Conservation (phyloP, 371 early-diverging fungal species). For the Actinomortierella ambigua region DNA sequence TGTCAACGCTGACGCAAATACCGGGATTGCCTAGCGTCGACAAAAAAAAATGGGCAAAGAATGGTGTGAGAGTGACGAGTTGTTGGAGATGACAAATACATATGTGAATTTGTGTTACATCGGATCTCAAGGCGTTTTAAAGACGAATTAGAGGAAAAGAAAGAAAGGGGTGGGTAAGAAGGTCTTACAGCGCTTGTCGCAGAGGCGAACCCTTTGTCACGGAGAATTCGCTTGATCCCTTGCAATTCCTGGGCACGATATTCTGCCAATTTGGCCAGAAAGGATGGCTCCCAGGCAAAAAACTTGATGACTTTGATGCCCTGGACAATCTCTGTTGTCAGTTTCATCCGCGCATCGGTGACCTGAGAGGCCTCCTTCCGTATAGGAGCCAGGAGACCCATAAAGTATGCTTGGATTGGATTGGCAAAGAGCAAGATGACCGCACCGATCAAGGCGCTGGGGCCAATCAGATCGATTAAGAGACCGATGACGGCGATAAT, state of each 20-base stretch:
- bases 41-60: constrained; percentile 21
- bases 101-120: no score
- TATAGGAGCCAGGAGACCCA: constrained; percentile 32
- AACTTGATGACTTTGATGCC: constrained; percentile 57
- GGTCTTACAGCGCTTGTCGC: constrained; percentile 1
- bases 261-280: constrained; percentile 51
- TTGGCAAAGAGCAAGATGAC: constrained; percentile 45
- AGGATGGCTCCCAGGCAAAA: constrained; percentile 62
- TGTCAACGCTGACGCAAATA: constrained; percentile 51
- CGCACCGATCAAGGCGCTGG: constrained; percentile 59
- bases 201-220: background rate
- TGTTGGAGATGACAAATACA: no score
- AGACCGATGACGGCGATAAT: constrained; percentile 51
- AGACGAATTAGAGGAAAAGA: no score
- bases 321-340: constrained; percentile 48
- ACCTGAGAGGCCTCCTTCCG: constrained; percentile 46
- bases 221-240: background rate
- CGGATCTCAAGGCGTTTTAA: no score
- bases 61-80: no score
- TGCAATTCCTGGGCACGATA: constrained; percentile 65
- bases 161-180: no score
- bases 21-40: constrained; percentile 54
- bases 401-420: constrained; percentile 44
- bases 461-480: constrained; percentile 57
- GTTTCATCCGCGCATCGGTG: constrained; percentile 48